These are phyloP conservation scores for Pseudocercospora vitis DNA, from an alignment of 2,329 filamentous ascomycete species.

Conservation along the genomic window DNA sequence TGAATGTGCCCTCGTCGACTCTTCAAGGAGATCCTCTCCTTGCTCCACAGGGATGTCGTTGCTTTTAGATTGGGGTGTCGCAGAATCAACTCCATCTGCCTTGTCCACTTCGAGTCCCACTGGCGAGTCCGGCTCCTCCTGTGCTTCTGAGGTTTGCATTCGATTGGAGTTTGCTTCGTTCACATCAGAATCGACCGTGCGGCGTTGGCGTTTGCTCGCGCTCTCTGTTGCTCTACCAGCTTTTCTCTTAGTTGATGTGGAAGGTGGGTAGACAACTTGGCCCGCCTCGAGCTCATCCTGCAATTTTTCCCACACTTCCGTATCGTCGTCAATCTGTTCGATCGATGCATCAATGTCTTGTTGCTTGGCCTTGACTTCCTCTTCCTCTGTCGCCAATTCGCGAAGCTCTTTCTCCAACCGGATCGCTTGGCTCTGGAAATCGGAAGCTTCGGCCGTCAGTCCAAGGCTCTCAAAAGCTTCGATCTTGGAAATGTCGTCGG, in stretches of 20 bases:
- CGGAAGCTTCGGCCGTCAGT: slow-evolving; percentile 38
- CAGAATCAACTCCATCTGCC: slow-evolving; percentile 45
- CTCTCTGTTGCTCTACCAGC: slow-evolving; percentile 8
- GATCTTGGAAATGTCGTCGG: slow-evolving; percentile 58
- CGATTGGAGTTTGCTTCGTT: slow-evolving; percentile 26
- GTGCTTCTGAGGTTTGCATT: background rate
- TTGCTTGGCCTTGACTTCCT: slow-evolving; percentile 39
- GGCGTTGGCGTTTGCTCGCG: slow-evolving; percentile 20
- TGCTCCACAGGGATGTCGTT: too few relatives aligned
- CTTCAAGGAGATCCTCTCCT: slow-evolving; percentile 45
- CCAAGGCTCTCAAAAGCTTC: slow-evolving; percentile 46
- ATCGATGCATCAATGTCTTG: slow-evolving; percentile 37
- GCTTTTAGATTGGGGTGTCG: too few relatives aligned
- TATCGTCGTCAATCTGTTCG: slow-evolving; percentile 43
- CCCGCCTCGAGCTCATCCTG: slow-evolving; percentile 43
- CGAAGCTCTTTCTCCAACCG: slow-evolving; percentile 28
- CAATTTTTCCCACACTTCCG: slow-evolving; percentile 50
- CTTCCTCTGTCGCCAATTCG: slow-evolving; percentile 27
- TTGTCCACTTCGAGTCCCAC: too few relatives aligned
- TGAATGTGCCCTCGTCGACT: slow-evolving; percentile 50
- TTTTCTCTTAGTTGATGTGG: slow-evolving; percentile 32
- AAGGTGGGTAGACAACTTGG: slow-evolving; percentile 45
- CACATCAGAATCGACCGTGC: slow-evolving; percentile 30
- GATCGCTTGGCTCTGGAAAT: slow-evolving; percentile 30
- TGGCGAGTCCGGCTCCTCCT: background rate